A percentile compares a stretch with the other conserved stretches of the same genome.
Conservation (phyloP, 2,329 filamentous ascomycete species). For the Trichoderma sp. region DNA sequence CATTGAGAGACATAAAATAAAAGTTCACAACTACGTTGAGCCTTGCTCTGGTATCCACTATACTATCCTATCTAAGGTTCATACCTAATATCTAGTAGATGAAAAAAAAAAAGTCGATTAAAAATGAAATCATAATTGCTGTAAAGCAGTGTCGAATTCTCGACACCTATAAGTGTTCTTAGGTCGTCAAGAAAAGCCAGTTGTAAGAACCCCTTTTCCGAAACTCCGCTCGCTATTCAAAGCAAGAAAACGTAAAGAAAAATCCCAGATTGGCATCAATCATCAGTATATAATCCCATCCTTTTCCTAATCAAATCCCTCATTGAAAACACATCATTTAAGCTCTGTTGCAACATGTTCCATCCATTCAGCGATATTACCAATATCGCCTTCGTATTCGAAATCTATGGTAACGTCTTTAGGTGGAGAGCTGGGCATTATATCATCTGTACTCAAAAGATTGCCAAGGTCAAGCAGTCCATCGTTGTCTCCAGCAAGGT, state of each 20-base stretch:
- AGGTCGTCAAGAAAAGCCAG: conserved; percentile 1
- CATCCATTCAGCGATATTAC: conserved; percentile 38
- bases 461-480: conserved; percentile 50
- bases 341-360: conserved; percentile 5
- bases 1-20: background rate
- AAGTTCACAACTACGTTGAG: background rate
- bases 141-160: background rate
- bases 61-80: background rate
- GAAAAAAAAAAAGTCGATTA: background rate
- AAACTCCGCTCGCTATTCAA: conserved; percentile 16
- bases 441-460: conserved; percentile 50
- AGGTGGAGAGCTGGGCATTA: conserved; percentile 54
- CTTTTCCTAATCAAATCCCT: background rate
- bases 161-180: background rate
- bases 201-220: conserved; percentile 6
- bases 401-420: conserved; percentile 35
- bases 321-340: conserved; percentile 4
- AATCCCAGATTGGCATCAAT: conserved; percentile 2
- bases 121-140: background rate
- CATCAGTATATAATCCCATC: conserved; percentile 8
- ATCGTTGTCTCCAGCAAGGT: conserved; percentile 40
- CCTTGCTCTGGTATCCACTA: conserved; percentile 22
- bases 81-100: background rate
- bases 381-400: conserved; percentile 36
- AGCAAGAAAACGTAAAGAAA: background rate